These are phyloP conservation scores for Heritiera fomes DNA, from an alignment of 345 rosid genomes.

Conservation along the genomic window DNA sequence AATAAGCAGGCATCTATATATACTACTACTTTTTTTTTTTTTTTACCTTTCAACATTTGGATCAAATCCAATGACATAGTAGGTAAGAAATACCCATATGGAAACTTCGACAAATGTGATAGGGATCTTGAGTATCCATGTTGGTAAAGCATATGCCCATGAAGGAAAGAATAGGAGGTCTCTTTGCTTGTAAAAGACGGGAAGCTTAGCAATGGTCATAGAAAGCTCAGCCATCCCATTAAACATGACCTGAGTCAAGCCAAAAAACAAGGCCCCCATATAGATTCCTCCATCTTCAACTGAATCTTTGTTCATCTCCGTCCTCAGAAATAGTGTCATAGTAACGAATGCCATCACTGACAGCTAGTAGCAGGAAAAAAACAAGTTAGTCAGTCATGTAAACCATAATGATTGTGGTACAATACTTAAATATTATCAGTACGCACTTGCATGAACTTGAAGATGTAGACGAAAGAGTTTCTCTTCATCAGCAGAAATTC, in stretches of 20 bases:
- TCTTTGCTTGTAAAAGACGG: slow-evolving; percentile 87
- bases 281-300: slow-evolving; percentile 51
- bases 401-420: neutral
- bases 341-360: slow-evolving; percentile 31
- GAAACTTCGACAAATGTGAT: slow-evolving; percentile 63
- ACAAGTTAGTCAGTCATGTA: slow-evolving; percentile 14
- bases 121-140: slow-evolving; percentile 84
- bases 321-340: slow-evolving; percentile 61
- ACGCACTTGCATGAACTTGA: slow-evolving; percentile 68
- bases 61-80: slow-evolving; percentile 79
- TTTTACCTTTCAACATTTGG: slow-evolving; percentile 66
- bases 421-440: neutral
- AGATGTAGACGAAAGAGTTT: slow-evolving; percentile 69
- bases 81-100: slow-evolving; percentile 57
- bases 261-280: slow-evolving; percentile 67
- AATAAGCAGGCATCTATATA: neutral
- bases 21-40: neutral
- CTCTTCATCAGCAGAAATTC: slow-evolving; percentile 77
- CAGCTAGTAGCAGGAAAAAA: slow-evolving; percentile 36
- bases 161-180: slow-evolving; percentile 75
- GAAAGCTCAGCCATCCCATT: slow-evolving; percentile 73
- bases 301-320: slow-evolving; percentile 51
- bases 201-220: slow-evolving; percentile 78
- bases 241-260: slow-evolving; percentile 51
- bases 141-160: slow-evolving; percentile 77